Evolutionary conservation across 768 basidiomycete genomes (phyloP).

Genomic region (Coprinopsis strossmayeri): DNA sequence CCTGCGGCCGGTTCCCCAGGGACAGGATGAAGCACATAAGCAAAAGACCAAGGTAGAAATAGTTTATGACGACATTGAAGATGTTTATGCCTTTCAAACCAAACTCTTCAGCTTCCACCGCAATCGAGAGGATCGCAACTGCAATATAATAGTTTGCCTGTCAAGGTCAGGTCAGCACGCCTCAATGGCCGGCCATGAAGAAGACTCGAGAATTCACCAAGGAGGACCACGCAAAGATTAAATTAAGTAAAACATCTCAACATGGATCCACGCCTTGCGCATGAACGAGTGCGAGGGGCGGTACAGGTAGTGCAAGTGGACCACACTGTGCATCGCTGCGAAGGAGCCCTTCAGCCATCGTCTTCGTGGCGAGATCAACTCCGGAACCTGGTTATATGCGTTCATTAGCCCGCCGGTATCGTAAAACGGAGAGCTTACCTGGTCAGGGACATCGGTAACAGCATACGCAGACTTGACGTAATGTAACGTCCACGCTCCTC

Average conservation of each 20-base stretch:
- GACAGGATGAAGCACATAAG: constrained; percentile 84
- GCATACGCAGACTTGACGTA: constrained; percentile 95
- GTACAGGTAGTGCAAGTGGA: constrained; percentile 95
- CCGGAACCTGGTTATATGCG: constrained; percentile 61
- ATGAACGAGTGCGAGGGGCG: constrained; percentile 77
- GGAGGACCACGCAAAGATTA: constrained; percentile 91
- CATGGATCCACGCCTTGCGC: constrained; percentile 90
- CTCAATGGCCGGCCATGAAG: background rate
- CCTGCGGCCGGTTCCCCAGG: constrained; percentile 89
- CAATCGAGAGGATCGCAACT: constrained; percentile 68
- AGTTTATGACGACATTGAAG: constrained; percentile 74
- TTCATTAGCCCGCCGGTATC: background rate
- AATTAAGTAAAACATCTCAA: constrained; percentile 90
- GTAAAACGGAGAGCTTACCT: constrained; percentile 35
- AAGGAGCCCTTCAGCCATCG: constrained; percentile 98
- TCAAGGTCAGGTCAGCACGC: background rate
- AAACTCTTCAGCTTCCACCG: constrained; percentile 64
- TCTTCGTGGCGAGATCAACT: constrained; percentile 89
- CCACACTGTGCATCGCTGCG: constrained; percentile 84
- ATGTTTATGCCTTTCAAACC: constrained; percentile 56
- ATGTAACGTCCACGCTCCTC: constrained; percentile 86
- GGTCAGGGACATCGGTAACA: constrained; percentile 90
- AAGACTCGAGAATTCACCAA: constrained; percentile 40
- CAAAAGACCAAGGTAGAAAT: constrained; percentile 83
- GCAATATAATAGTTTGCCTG: constrained; percentile 91